These are phyloP conservation scores for Paraurostyla sp. DNA, from an alignment of 73 alveolate genomes.

Conservation along the genomic window DNA sequence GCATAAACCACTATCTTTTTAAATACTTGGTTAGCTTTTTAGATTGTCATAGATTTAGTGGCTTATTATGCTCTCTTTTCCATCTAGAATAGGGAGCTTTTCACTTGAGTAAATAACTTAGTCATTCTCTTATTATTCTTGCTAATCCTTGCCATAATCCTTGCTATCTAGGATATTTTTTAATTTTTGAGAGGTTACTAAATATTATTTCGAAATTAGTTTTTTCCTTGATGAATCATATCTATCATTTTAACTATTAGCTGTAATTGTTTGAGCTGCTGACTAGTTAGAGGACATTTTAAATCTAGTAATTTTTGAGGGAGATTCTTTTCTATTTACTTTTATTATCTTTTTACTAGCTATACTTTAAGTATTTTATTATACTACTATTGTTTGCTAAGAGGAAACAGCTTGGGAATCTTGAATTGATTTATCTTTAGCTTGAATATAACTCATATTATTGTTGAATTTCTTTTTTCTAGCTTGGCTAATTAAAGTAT, in stretches of 20 bases:
- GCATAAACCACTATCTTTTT: too few species aligned
- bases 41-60: too few species aligned
- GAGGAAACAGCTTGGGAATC: too few species aligned
- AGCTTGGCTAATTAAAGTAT: conserved; percentile 6
- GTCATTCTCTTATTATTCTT: neutral
- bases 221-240: conserved; percentile 9
- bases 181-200: conserved; percentile 4
- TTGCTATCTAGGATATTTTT: neutral
- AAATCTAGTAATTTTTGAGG: too few species aligned
- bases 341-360: too few species aligned
- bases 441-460: neutral
- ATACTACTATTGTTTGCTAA: neutral
- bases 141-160: neutral
- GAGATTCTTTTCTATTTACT: too few species aligned
- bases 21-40: too few species aligned
- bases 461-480: neutral
- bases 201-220: neutral
- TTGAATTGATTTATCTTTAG: neutral
- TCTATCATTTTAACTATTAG: neutral
- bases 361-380: too few species aligned
- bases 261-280: neutral
- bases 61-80: too few species aligned
- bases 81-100: neutral
- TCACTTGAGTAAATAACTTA: neutral
- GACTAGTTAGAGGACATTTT: neutral